These are phyloP conservation scores for Clitoria ternatea DNA, from an alignment of 306 rosid genomes.

Conservation along the genomic window DNA sequence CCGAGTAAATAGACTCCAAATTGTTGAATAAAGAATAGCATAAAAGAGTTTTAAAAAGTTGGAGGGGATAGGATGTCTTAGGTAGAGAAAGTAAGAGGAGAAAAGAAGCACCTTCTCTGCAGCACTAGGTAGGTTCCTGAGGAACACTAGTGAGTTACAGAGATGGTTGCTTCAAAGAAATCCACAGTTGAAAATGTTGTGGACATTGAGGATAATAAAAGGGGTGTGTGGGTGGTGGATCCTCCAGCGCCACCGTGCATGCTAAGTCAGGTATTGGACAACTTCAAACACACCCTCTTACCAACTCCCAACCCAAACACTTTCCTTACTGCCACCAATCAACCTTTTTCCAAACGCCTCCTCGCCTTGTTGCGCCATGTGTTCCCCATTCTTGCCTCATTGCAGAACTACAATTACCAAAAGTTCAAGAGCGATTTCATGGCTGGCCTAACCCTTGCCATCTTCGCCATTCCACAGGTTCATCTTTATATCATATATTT, in stretches of 20 bases:
- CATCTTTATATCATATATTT: neutral
- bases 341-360: conserved; percentile 9
- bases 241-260: conserved; percentile 59
- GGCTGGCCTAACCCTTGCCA: conserved; percentile 70
- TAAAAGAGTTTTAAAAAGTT: too few species aligned
- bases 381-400: conserved; percentile 52
- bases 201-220: conserved; percentile 35
- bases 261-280: conserved; percentile 31
- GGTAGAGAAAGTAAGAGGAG: neutral
- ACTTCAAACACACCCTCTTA: conserved; percentile 13
- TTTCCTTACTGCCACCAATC: conserved; percentile 32
- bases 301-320: neutral
- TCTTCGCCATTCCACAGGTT: conserved; percentile 84
- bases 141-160: neutral
- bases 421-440: conserved; percentile 52
- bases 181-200: conserved; percentile 5
- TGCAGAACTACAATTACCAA: conserved; percentile 31
- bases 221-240: conserved; percentile 50
- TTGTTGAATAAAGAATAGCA: too few species aligned
- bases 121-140: neutral
- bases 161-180: conserved; percentile 1
- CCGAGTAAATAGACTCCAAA: too few species aligned
- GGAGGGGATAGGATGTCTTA: neutral
- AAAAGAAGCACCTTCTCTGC: neutral
- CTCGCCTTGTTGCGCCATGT: conserved; percentile 19